Conservation (phyloP, 2,329 filamentous ascomycete species). For the Spiromastix sp. region DNA sequence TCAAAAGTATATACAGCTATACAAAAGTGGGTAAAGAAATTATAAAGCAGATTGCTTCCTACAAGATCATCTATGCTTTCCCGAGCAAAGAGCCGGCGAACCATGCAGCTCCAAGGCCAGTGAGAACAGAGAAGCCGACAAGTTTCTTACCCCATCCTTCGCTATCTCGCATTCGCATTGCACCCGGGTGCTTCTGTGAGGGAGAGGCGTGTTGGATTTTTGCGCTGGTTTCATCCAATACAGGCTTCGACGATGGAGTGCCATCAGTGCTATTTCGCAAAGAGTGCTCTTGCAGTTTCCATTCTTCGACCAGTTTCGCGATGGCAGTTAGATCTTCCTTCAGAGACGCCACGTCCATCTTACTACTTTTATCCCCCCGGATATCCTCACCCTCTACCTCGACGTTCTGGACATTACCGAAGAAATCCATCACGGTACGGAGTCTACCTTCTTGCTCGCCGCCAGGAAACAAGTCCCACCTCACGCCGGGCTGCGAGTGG, state of each 20-base stretch:
- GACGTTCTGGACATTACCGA: conserved; percentile 95
- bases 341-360: conserved; percentile 43
- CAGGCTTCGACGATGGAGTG: conserved; percentile 2
- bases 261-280: conserved; percentile 10
- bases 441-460: conserved; percentile 67
- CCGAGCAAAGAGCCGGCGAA: conserved; percentile 12
- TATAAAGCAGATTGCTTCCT: background rate
- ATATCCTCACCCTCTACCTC: conserved; percentile 61
- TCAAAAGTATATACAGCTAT: background rate
- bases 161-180: conserved; percentile 14
- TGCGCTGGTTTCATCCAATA: background rate
- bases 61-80: conserved; percentile 2
- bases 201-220: background rate
- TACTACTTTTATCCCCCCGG: conserved; percentile 33
- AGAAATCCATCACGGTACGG: conserved; percentile 88
- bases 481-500: conserved; percentile 79
- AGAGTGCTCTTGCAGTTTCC: conserved; percentile 26
- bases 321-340: conserved; percentile 68
- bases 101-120: conserved; percentile 20
- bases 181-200: conserved; percentile 7
- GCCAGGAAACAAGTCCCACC: conserved; percentile 90
- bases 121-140: conserved; percentile 17
- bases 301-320: conserved; percentile 48
- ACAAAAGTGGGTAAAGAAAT: conserved; percentile 1
- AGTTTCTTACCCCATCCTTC: conserved; percentile 16